These are phyloP conservation scores for Geotrichum siamense DNA, from an alignment of 1,139 yeast species.

Conservation along the genomic window DNA sequence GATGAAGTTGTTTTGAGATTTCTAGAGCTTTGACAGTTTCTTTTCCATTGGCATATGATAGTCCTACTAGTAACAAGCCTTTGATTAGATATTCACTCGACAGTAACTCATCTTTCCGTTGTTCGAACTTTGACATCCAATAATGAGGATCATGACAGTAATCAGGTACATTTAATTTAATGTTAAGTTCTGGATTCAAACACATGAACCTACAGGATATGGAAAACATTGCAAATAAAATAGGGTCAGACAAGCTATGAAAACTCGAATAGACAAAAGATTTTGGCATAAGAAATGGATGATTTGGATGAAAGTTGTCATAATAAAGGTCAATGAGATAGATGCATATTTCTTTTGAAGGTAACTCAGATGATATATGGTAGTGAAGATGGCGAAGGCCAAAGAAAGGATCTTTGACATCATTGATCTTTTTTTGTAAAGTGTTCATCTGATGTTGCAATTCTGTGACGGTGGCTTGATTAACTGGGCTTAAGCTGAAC, in stretches of 20 bases:
- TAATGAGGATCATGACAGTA: constrained; percentile 25
- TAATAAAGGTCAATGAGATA: constrained; percentile 44
- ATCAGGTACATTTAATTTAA: constrained; percentile 12
- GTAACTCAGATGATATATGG: constrained; percentile 36
- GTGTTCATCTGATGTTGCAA: not conserved
- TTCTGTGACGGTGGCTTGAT: not conserved
- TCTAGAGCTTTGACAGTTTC: not conserved
- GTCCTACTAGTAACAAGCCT: constrained; percentile 19
- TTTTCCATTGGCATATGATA: constrained; percentile 12
- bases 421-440: constrained; percentile 1
- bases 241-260: constrained; percentile 37
- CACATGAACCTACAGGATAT: constrained; percentile 37
- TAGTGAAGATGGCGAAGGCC: constrained; percentile 25
- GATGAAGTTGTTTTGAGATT: constrained; percentile 7
- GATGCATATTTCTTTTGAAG: constrained; percentile 38
- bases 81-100: constrained; percentile 18
- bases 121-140: constrained; percentile 24
- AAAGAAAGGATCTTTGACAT: not conserved
- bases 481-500: too few relatives aligned
- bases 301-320: constrained; percentile 42
- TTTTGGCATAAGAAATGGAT: constrained; percentile 43
- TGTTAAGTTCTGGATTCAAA: constrained; percentile 14
- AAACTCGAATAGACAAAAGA: constrained; percentile 35
- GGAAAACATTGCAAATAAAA: constrained; percentile 45
- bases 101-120: constrained; percentile 18